Evolutionary conservation across 2,329 filamentous ascomycete species (phyloP), one percentile per base, ranked within the genome.

Genomic region (Alternaria rosae): DNA sequence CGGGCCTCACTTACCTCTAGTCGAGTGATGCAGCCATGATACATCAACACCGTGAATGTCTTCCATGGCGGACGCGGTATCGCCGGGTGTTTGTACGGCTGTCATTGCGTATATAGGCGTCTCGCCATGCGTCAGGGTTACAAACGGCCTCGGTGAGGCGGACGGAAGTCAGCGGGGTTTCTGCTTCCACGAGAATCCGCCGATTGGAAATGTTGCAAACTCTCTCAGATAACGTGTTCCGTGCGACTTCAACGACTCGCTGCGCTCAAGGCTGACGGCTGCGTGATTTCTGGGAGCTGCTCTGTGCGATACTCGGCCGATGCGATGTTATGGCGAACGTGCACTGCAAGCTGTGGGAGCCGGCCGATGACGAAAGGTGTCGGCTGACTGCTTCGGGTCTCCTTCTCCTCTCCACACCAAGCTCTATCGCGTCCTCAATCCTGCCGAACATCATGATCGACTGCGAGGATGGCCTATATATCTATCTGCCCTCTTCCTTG

Each of bases 11-110:
- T 80, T 85, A 92, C 93, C 92, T 90, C 91, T 93, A 67, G 89
- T 88, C 71, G 90, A 88, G 76, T 92, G 91, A 81, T 95, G 91
- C 84, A 96, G 91, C 93, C 93, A 97, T 80, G 91, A 93, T 76
- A 96, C 92, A 81, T 97, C 93, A 75, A 96, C 87, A 69, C 90
- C 90, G 78, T 93, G 89, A 68, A 92, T 87, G 71, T 91, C 89
- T 81, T 94, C 92, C 92, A 94, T 94, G 60, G 64, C 65, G 52
- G 70, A 65, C 54, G 66, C 66, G 26, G 61, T 55, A 35, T 72
- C 70, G 50, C 59, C 62, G 50, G 69, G 57, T 57, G 63, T 54
- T 59, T 70, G 65, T 13, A 70, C 57, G 51, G 61, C 67, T 62
- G 74, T 74, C 69, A 70, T 68, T 58, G 64, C 59, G 62, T 62